A percentile compares a stretch with the other conserved stretches of the same genome.
phyloP scores from a whole-genome alignment of 2,329 filamentous ascomycete genomes.

The Diaporthe longicolla region DNA sequence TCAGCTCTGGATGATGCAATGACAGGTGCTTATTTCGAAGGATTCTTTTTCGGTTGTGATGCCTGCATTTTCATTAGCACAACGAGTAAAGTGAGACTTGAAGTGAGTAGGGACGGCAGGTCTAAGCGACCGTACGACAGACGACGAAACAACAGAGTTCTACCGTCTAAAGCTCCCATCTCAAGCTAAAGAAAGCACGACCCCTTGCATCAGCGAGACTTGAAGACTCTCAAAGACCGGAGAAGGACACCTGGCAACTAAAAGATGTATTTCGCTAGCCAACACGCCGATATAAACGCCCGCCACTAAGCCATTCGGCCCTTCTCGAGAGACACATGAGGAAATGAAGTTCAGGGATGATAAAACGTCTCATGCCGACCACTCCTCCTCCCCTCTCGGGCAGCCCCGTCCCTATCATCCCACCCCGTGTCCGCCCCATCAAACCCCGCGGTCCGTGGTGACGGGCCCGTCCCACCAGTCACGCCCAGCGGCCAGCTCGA shows the following conservation, averaged over 20 bases:
- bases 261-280: not conserved
- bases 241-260: not conserved
- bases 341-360: conserved; percentile 41
- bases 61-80: not conserved
- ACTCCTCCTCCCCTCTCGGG: conserved; percentile 28
- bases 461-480: not conserved
- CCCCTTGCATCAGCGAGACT: not conserved
- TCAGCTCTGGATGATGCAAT: not conserved
- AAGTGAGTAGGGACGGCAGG: not conserved
- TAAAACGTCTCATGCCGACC: conserved; percentile 46
- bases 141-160: not conserved
- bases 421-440: conserved; percentile 3
- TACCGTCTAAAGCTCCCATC: not conserved
- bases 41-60: too few species aligned
- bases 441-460: conserved; percentile 1
- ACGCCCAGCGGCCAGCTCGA: conserved; percentile 28
- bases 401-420: not conserved
- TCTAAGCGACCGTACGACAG: not conserved
- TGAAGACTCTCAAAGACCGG: not conserved
- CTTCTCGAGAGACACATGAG: not conserved
- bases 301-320: not conserved
- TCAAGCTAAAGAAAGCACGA: not conserved
- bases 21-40: not conserved
- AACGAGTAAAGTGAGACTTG: not conserved
- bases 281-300: not conserved